Evolutionary conservation across 1,139 yeast species (phyloP), one percentile per base, ranked within the genome.

Genomic region (Kodamaea alishanica): DNA sequence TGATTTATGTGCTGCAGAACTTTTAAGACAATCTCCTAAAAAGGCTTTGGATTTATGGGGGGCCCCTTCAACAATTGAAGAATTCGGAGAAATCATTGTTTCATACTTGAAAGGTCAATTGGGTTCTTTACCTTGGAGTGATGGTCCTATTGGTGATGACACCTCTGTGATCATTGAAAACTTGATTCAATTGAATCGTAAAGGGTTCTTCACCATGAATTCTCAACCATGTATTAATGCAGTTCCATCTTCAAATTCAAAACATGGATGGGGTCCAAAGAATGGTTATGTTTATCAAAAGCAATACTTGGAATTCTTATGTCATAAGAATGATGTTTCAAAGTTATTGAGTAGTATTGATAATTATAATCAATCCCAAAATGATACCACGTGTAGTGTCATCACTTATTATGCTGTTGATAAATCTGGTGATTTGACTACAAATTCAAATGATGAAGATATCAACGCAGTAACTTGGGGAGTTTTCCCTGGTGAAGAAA

Each of bases 391-490:
- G 12, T 55, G 67, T 8, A 51, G 63, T 12, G 56, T 79, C 32
- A 70, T 89, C 50, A 84, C 96, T 6, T 92, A 79, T 63, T 89
- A 88, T 57, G 84, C 92, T 4, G 90, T 87, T 34, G 83, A 84
- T 58, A 67, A 70, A 40, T 54, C 62, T 3, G 90, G 89, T 24
- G 68, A 77, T 30, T 68, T 87, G 45, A 53, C 62, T 30, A 72
- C 79, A 30, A 90, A 90, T 60, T 80, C 92, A 35, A 76, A 75
- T 31, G 84, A 78, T 35, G 85, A 81, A 44, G 85, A 83, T 47
- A 89, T 95, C 49, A 89, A 88, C 56, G 97, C 97, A 6, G 97
- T 89, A 38, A 92, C 98, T 9, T 92, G 98, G 98, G 97, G 96
- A 47, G 87, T 86, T 30, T 88, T 86, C 75, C 96, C 96, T 12